These are phyloP conservation scores for Trichoderma sp. DNA, from an alignment of 2,329 filamentous ascomycete genomes.

Conservation along the genomic window DNA sequence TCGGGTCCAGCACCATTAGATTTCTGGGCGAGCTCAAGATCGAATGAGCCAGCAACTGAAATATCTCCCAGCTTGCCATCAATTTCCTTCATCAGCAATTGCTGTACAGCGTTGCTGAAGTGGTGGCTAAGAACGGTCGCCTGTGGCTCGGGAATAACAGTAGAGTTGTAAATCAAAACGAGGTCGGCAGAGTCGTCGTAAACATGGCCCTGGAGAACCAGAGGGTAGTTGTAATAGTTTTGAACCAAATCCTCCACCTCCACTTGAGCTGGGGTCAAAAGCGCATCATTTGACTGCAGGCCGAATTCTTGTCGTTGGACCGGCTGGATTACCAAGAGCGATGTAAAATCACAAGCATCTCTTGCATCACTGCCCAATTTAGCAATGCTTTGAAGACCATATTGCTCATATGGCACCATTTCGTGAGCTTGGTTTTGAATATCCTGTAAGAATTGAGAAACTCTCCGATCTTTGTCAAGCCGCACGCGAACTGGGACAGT, in stretches of 20 bases:
- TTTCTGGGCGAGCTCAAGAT: slow-evolving; percentile 3
- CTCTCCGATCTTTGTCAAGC: slow-evolving; percentile 2
- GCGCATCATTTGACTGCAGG: background rate
- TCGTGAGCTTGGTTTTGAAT: slow-evolving; percentile 14
- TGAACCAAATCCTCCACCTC: slow-evolving; percentile 8
- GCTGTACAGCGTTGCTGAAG: background rate
- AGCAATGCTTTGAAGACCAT: slow-evolving; percentile 27
- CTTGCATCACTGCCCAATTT: slow-evolving; percentile 22
- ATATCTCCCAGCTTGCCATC: background rate
- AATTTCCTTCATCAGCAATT: background rate
- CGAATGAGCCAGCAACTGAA: background rate
- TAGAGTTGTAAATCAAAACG: slow-evolving; percentile 14
- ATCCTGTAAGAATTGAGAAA: slow-evolving; percentile 25
- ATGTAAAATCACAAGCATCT: slow-evolving; percentile 31
- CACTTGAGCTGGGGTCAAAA: background rate
- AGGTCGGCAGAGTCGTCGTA: slow-evolving; percentile 12
- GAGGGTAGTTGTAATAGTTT: slow-evolving; percentile 17
- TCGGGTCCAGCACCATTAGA: slow-evolving; percentile 1
- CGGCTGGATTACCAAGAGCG: slow-evolving; percentile 32
- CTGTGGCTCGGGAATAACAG: background rate
- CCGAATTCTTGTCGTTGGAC: background rate
- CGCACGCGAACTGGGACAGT: slow-evolving; percentile 32
- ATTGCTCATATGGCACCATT: slow-evolving; percentile 26
- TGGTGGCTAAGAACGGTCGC: slow-evolving; percentile 3
- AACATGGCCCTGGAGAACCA: slow-evolving; percentile 12